Evolutionary conservation across 2,329 filamentous ascomycete species (phyloP).

Genomic region (Fusarium sterilihyphosum): DNA sequence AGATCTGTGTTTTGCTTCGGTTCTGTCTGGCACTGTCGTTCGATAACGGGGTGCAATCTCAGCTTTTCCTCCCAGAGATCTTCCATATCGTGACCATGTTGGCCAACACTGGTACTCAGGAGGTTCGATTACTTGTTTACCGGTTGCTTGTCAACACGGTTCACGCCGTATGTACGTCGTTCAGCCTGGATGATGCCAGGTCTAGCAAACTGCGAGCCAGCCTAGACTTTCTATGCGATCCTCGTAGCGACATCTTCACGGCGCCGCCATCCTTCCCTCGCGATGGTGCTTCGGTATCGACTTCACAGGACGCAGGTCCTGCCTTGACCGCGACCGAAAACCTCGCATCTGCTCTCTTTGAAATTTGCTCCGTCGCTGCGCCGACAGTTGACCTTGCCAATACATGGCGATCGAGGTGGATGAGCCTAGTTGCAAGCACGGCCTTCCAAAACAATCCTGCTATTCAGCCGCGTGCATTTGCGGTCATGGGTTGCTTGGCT

Average conservation of each 20-base stretch:
- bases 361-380: conserved; percentile 71
- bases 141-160: conserved; percentile 73
- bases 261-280: conserved; percentile 56
- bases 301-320: conserved; percentile 62
- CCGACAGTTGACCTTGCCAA: conserved; percentile 73
- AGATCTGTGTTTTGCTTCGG: conserved; percentile 73
- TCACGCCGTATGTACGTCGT: conserved; percentile 74
- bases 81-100: conserved; percentile 78
- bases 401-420: conserved; percentile 76
- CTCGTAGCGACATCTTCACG: conserved; percentile 67
- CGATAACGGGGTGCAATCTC: conserved; percentile 72
- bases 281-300: conserved; percentile 65
- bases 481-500: conserved; percentile 76
- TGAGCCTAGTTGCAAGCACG: conserved; percentile 77
- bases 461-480: conserved; percentile 74
- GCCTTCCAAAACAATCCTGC: conserved; percentile 79
- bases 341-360: conserved; percentile 69
- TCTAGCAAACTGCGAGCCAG: conserved; percentile 65
- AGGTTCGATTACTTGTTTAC: conserved; percentile 69
- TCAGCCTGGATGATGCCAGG: conserved; percentile 68
- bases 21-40: conserved; percentile 75
- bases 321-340: conserved; percentile 68
- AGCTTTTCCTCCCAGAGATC: conserved; percentile 74
- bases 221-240: conserved; percentile 68
- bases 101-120: conserved; percentile 69